Conservation (phyloP, 1,284 basidiomycete species). For the Fistulinella cinereoalba region DNA sequence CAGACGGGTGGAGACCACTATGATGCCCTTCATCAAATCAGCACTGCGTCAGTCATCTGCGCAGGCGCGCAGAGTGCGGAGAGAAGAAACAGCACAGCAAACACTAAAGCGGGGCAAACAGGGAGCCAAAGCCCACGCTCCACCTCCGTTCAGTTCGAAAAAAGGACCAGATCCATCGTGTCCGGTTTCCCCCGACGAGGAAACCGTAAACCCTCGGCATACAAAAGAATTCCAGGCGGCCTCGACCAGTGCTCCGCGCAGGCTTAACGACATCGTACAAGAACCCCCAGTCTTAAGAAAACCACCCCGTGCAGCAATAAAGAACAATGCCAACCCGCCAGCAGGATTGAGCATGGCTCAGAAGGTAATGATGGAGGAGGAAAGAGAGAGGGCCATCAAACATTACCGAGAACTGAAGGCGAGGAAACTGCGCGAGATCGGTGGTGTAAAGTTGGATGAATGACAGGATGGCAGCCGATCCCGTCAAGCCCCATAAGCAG, state of each 20-base stretch:
- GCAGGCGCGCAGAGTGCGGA: conserved; percentile 45
- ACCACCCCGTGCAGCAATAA: conserved; percentile 40
- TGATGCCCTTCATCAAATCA: conserved; percentile 59
- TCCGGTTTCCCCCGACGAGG: conserved; percentile 3
- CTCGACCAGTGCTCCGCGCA: conserved; percentile 56
- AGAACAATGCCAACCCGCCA: conserved; percentile 28
- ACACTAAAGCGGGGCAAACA: conserved; percentile 16
- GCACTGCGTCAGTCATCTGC: conserved; percentile 60
- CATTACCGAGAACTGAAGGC: conserved; percentile 70
- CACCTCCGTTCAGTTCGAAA: conserved; percentile 11
- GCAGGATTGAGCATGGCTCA: conserved; percentile 70
- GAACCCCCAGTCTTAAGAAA: conserved; percentile 56
- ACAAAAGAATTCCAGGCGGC: conserved; percentile 53
- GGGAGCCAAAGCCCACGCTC: conserved; percentile 16
- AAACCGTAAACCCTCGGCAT: conserved; percentile 28
- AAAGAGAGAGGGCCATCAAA: conserved; percentile 64
- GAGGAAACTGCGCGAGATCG: conserved; percentile 22
- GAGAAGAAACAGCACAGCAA: conserved; percentile 37
- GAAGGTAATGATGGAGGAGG: conserved; percentile 69
- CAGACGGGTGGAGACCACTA: conserved; percentile 69
- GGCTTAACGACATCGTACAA: conserved; percentile 68
- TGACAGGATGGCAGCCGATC: conserved; percentile 7
- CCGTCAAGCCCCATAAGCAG: too few species aligned
- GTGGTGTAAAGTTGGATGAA: conserved; percentile 7
- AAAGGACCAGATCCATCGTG: conserved; percentile 16